Evolutionary conservation across 768 basidiomycete genomes (phyloP).

Genomic region (Mycena rosella): DNA sequence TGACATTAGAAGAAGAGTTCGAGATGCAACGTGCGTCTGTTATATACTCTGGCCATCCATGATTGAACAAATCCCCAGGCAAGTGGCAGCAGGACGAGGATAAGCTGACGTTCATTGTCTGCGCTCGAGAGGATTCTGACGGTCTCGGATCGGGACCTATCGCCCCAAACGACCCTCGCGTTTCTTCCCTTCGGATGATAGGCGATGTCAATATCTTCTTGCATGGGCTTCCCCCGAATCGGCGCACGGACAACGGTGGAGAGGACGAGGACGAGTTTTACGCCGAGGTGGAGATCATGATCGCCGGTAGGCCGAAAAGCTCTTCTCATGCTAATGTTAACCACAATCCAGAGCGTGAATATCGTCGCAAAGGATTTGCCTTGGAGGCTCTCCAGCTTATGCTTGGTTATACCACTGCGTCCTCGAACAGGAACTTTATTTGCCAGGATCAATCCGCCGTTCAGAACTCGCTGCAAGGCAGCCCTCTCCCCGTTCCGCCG

Average conservation of each 20-base stretch:
- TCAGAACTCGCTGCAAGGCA: slow-evolving; percentile 17
- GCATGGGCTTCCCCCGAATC: too few relatives aligned
- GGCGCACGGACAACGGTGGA: slow-evolving; percentile 46
- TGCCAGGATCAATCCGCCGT: slow-evolving; percentile 14
- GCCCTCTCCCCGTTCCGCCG: slow-evolving; percentile 59
- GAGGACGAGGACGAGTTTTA: slow-evolving; percentile 62
- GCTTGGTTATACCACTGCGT: slow-evolving; percentile 75
- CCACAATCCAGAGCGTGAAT: slow-evolving; percentile 65
- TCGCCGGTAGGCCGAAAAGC: slow-evolving; percentile 88
- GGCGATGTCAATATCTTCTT: slow-evolving; percentile 96
- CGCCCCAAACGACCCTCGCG: slow-evolving; percentile 49
- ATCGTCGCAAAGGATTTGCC: slow-evolving; percentile 78
- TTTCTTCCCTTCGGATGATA: slow-evolving; percentile 71
- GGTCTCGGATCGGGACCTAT: slow-evolving; percentile 2
- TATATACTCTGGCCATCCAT: too few relatives aligned
- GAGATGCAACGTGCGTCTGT: slow-evolving; percentile 84
- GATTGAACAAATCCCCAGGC: slow-evolving; percentile 65
- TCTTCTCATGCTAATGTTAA: too few relatives aligned
- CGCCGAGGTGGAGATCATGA: slow-evolving; percentile 93
- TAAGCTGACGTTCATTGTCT: slow-evolving; percentile 93
- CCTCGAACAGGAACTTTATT: slow-evolving; percentile 45
- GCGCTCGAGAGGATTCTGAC: slow-evolving; percentile 58
- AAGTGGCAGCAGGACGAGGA: slow-evolving; percentile 92
- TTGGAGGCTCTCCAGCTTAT: slow-evolving; percentile 72
- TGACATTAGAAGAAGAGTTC: slow-evolving; percentile 84